Percentiles rank a stretch among this genome's conserved stretches.
phyloP scores from a whole-genome alignment of 768 basidiomycete species.

The Termitomyces titanicus region DNA sequence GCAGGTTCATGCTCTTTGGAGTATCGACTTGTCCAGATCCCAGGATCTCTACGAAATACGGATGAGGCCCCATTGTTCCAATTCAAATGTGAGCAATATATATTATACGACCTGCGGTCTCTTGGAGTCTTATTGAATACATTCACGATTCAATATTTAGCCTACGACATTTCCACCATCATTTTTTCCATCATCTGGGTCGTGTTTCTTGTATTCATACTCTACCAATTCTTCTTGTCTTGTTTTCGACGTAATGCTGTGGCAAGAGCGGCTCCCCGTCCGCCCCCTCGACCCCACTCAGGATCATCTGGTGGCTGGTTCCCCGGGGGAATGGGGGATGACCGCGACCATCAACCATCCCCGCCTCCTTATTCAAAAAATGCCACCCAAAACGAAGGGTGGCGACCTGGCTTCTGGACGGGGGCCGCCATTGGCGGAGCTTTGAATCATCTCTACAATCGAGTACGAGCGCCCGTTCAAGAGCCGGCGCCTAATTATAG shows the following conservation, averaged over 20 bases:
- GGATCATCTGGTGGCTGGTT: slow-evolving; percentile 49
- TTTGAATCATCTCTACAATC: slow-evolving; percentile 55
- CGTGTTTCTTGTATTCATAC: slow-evolving; percentile 44
- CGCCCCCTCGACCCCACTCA: slow-evolving; percentile 29
- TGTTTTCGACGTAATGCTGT: slow-evolving; percentile 37
- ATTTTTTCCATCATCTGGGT: slow-evolving; percentile 59
- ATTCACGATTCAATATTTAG: slow-evolving; percentile 24
- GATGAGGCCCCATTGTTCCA: slow-evolving; percentile 24
- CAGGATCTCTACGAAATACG: slow-evolving; percentile 36
- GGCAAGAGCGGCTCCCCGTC: slow-evolving; percentile 27
- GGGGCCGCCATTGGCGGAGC: slow-evolving; percentile 74
- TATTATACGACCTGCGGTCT: background rate
- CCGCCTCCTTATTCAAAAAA: slow-evolving; percentile 62
- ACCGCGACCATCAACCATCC: slow-evolving; percentile 42
- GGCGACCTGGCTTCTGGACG: slow-evolving; percentile 82
- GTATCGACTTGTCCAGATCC: slow-evolving; percentile 76
- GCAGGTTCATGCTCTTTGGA: slow-evolving; percentile 85
- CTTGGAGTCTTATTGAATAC: background rate
- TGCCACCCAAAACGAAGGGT: slow-evolving; percentile 28
- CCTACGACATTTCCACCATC: slow-evolving; percentile 40
- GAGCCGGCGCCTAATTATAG: slow-evolving; percentile 12
- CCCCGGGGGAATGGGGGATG: slow-evolving; percentile 40
- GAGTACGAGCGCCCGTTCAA: slow-evolving; percentile 14
- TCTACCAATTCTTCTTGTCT: slow-evolving; percentile 57
- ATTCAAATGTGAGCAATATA: slow-evolving; percentile 26